Conservation (phyloP, 2,329 filamentous ascomycete species). For the Fragosphaeria purpurea region DNA sequence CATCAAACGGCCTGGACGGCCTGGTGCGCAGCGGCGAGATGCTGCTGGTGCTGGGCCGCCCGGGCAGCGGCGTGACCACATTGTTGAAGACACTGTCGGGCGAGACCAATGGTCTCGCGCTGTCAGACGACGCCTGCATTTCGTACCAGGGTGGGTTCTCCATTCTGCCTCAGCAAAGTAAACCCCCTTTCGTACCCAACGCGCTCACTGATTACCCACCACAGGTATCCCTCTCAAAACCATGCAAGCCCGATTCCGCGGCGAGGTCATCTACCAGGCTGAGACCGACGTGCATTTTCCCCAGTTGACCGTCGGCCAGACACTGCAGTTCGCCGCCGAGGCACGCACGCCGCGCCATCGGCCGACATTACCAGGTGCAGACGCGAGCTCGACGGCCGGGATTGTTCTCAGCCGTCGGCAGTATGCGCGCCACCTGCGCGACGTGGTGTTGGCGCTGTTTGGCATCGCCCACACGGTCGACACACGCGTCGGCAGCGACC, state of each 20-base stretch:
- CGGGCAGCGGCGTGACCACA: constrained; percentile 47
- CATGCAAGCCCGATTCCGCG: constrained; percentile 26
- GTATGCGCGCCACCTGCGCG: constrained; percentile 49
- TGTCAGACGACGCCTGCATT: constrained; percentile 24
- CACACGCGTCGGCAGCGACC: constrained; percentile 60
- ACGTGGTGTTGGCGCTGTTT: constrained; percentile 67
- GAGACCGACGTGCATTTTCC: constrained; percentile 79
- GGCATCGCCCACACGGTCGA: constrained; percentile 65
- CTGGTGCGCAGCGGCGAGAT: constrained; percentile 46
- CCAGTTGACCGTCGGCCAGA: constrained; percentile 66
- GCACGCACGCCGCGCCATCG: constrained; percentile 55
- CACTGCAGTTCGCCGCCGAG: constrained; percentile 64
- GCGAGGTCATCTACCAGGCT: constrained; percentile 54
- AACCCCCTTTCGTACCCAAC: too few relatives aligned
- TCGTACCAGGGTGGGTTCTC: constrained; percentile 4
- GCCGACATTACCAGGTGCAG: constrained; percentile 35
- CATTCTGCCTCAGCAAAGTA: too few relatives aligned
- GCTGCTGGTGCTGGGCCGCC: constrained; percentile 47
- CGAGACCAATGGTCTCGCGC: constrained; percentile 41
- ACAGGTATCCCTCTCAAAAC: constrained; percentile 7
- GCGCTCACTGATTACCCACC: too few relatives aligned
- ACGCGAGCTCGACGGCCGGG: too few relatives aligned
- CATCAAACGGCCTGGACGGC: constrained; percentile 40
- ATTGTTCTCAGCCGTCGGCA: constrained; percentile 28
- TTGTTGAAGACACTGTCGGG: constrained; percentile 57